Conservation (phyloP, 257 asterid genomes). For the Nicotiana benthamiana region DNA sequence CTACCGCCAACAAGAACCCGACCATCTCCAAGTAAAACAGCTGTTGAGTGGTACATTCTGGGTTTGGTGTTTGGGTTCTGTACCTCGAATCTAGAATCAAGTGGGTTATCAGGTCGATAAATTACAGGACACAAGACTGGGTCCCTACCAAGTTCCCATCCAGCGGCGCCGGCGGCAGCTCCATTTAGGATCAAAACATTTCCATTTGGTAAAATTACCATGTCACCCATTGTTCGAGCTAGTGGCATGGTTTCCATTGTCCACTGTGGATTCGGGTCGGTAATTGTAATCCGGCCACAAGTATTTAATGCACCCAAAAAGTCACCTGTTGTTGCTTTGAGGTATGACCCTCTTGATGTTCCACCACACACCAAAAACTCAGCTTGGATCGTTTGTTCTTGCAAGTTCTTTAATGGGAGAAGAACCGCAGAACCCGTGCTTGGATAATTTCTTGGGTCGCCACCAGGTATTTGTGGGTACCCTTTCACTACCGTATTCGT, state of each 20-base stretch:
- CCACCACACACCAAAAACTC: constrained; percentile 36
- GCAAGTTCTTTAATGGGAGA: constrained; percentile 34
- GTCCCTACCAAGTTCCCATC: constrained; percentile 23
- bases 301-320: constrained; percentile 26
- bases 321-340: constrained; percentile 1
- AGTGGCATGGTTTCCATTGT: constrained; percentile 43
- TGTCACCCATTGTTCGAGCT: constrained; percentile 44
- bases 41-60: constrained; percentile 40
- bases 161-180: constrained; percentile 28
- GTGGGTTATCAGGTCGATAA: constrained; percentile 18
- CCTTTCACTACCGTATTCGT: constrained; percentile 17
- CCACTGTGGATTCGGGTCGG: constrained; percentile 37
- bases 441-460: constrained; percentile 51
- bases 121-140: constrained; percentile 30
- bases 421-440: constrained; percentile 55
- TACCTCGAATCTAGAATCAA: constrained; percentile 15
- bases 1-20: constrained; percentile 38
- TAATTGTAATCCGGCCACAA: constrained; percentile 32
- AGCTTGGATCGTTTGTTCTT: neutral
- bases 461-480: constrained; percentile 37
- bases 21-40: constrained; percentile 31
- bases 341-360: constrained; percentile 21
- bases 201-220: constrained; percentile 36
- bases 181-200: constrained; percentile 33
- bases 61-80: constrained; percentile 16